These are phyloP conservation scores for Trametes versicolor DNA, from an alignment of 1,284 basidiomycete genomes.

Conservation along the genomic window DNA sequence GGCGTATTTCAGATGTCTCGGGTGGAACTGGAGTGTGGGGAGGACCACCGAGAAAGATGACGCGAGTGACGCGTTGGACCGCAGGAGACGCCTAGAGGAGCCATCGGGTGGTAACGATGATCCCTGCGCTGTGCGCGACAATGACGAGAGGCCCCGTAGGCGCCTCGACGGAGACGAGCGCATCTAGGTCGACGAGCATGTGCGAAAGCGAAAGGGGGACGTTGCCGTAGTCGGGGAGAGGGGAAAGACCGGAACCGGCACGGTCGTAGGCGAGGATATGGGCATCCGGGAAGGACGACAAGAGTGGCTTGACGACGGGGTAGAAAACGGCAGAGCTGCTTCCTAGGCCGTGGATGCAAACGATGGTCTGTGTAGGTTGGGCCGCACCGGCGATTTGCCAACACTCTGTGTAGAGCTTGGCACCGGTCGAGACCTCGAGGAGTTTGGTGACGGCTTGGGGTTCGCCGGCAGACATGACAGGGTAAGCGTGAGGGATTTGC, in stretches of 20 bases:
- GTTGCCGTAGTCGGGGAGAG: background rate
- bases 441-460: slow-evolving; percentile 10
- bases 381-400: background rate
- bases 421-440: slow-evolving; percentile 10
- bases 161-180: slow-evolving; percentile 17
- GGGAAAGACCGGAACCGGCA: slow-evolving; percentile 17
- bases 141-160: slow-evolving; percentile 17
- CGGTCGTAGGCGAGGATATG: slow-evolving; percentile 23
- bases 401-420: slow-evolving; percentile 27
- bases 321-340: slow-evolving; percentile 12
- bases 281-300: slow-evolving; percentile 10
- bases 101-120: slow-evolving; percentile 18
- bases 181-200: slow-evolving; percentile 24
- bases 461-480: slow-evolving; percentile 7
- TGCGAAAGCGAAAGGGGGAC: background rate
- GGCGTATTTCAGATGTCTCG: slow-evolving; percentile 3
- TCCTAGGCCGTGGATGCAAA: slow-evolving; percentile 21
- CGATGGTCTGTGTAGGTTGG: slow-evolving; percentile 3
- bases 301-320: slow-evolving; percentile 20
- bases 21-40: slow-evolving; percentile 7
- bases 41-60: slow-evolving; percentile 15
- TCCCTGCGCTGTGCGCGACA: slow-evolving; percentile 28
- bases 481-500: background rate
- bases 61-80: slow-evolving; percentile 15
- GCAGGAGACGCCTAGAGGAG: slow-evolving; percentile 11